Evolutionary conservation across 1,139 yeast genomes (phyloP).

Genomic region (Debaryomyces fabryi): DNA sequence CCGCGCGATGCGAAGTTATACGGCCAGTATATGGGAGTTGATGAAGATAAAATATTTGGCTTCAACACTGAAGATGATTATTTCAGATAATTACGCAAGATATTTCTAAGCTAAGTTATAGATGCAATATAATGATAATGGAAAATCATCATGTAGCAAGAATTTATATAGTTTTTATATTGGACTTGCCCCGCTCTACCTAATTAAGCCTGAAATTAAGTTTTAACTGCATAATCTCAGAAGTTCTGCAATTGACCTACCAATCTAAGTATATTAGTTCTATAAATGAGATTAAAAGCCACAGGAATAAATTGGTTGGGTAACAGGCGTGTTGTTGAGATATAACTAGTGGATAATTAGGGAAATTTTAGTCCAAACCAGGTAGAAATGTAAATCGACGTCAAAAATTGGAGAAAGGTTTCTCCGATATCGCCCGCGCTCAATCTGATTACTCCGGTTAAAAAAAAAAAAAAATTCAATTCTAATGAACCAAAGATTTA

Average conservation of each 20-base stretch:
- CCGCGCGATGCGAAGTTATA: conserved; percentile 25
- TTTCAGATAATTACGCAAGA: conserved; percentile 17
- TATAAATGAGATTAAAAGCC: background rate
- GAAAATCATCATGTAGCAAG: too few relatives aligned
- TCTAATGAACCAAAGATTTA: background rate
- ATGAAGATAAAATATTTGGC: conserved; percentile 25
- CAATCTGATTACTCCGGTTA: background rate
- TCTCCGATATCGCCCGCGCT: conserved; percentile 3
- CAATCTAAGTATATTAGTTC: background rate
- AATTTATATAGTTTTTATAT: background rate
- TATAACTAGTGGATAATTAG: background rate
- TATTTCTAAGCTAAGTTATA: background rate
- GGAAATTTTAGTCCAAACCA: background rate
- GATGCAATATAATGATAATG: background rate
- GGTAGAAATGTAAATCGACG: background rate
- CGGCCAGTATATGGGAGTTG: conserved; percentile 29
- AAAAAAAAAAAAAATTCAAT: background rate
- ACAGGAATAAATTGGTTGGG: background rate
- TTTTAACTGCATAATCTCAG: background rate
- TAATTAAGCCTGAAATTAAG: background rate
- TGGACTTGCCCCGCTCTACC: background rate
- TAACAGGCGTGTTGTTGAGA: background rate
- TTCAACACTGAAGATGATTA: conserved; percentile 36
- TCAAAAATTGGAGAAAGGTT: conserved; percentile 1
- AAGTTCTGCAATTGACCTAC: background rate